These are phyloP conservation scores for Paraurostyla sp. DNA, from an alignment of 73 alveolate species.

Conservation along the genomic window DNA sequence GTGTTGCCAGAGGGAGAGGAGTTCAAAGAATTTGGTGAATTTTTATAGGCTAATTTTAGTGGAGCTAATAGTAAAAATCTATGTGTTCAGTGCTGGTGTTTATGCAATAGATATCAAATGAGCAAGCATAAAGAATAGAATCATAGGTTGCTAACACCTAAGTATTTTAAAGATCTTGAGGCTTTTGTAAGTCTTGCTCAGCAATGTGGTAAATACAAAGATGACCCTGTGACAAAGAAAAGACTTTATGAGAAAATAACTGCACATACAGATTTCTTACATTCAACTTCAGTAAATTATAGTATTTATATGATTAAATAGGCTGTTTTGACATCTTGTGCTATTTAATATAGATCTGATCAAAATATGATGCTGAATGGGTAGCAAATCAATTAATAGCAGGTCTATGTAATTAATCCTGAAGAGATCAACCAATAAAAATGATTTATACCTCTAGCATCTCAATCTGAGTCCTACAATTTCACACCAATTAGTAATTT, in stretches of 20 bases:
- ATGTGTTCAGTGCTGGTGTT: slow-evolving; percentile 25
- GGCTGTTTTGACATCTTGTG: slow-evolving; percentile 29
- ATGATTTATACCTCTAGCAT: too few species aligned
- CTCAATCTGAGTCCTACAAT: too few species aligned
- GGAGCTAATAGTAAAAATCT: slow-evolving; percentile 39
- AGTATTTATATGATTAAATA: background rate
- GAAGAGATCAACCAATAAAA: background rate
- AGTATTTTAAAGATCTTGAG: slow-evolving; percentile 3
- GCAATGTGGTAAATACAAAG: slow-evolving; percentile 28
- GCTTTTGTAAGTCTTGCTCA: slow-evolving; percentile 5
- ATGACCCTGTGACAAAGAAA: background rate
- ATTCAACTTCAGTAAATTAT: slow-evolving; percentile 3
- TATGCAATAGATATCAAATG: slow-evolving; percentile 42
- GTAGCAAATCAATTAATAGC: background rate
- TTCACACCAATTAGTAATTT: too few species aligned
- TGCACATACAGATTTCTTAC: slow-evolving; percentile 24
- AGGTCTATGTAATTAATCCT: background rate
- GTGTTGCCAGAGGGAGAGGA: background rate
- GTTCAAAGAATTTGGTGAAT: background rate
- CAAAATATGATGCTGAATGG: background rate
- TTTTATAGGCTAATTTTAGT: background rate
- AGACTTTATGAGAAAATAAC: slow-evolving; percentile 1
- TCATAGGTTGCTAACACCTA: slow-evolving; percentile 18
- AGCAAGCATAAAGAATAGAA: background rate
- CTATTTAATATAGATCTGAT: background rate